Evolutionary conservation across 768 basidiomycete species (phyloP).

Genomic region (Boletus patriciae): DNA sequence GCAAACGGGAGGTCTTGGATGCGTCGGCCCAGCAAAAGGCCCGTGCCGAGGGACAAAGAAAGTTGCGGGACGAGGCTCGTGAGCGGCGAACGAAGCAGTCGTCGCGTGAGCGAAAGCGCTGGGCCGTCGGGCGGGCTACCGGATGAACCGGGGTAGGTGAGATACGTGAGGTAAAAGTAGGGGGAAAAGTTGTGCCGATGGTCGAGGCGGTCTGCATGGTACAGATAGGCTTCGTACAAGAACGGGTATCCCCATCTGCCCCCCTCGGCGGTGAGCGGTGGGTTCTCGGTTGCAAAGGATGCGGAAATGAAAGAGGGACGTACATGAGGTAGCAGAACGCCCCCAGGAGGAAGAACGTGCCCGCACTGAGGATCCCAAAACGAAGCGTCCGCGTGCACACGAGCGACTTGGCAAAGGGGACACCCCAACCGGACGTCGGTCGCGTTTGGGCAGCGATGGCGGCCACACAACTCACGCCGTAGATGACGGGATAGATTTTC

Average conservation of each 20-base stretch:
- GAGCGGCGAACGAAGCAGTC: slow-evolving; percentile 66
- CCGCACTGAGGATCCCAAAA: slow-evolving; percentile 69
- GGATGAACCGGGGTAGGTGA: slow-evolving; percentile 61
- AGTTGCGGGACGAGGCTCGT: slow-evolving; percentile 86
- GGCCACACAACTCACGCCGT: slow-evolving; percentile 70
- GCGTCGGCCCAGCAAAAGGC: slow-evolving; percentile 65
- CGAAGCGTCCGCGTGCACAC: slow-evolving; percentile 53
- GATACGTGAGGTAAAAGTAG: slow-evolving; percentile 94
- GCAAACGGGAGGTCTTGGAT: slow-evolving; percentile 68
- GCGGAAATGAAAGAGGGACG: slow-evolving; percentile 34
- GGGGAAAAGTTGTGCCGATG: slow-evolving; percentile 99
- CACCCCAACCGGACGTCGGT: slow-evolving; percentile 16
- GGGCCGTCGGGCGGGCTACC: slow-evolving; percentile 13
- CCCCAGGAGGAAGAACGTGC: slow-evolving; percentile 65
- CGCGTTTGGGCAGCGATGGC: slow-evolving; percentile 27
- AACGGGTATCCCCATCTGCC: slow-evolving; percentile 93
- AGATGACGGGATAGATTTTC: slow-evolving; percentile 97
- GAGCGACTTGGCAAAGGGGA: slow-evolving; percentile 37
- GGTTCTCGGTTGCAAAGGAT: not conserved
- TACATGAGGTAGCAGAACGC: slow-evolving; percentile 72
- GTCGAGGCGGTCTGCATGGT: slow-evolving; percentile 88
- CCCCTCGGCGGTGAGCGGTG: not conserved
- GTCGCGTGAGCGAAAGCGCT: slow-evolving; percentile 37
- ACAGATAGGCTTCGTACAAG: slow-evolving; percentile 88
- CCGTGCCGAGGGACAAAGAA: slow-evolving; percentile 64